Base-by-base conservation (phyloP, 2,329 filamentous ascomycete genomes). In the Sclerotinia nivalis region DNA sequence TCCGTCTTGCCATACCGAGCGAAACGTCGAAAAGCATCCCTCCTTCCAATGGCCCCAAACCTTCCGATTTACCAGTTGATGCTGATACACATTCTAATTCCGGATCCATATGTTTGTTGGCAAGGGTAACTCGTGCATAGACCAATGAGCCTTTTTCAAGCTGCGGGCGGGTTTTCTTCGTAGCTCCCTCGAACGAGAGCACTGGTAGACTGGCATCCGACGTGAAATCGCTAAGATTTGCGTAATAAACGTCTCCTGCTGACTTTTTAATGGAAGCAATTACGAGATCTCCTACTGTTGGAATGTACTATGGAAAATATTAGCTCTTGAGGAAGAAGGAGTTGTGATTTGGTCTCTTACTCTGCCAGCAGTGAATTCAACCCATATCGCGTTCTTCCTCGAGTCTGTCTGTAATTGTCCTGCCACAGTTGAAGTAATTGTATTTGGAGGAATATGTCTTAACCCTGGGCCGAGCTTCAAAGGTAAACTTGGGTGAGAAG, bases 21-120 rank as follows among this genome's bases (percentile, higher is more conserved):
- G 91, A 95, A 45, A 98, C 84, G 72, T 88, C 83, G 77, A 94
- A 97, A 37, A 97, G 81, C 91, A 96, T 97, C 18, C 96, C 96
- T 12, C 91, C 93, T 4, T 85, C 88, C 66, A 99, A 81, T 9
- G 92, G 92, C 0, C 96, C 96, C 22, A 98, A 83, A 0, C 95
- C 95, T 60, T 97, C 94, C 2, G 91, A 86, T 77, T 96, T 97
- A 37, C 95, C 95, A 0, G 94, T 97, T 1, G 90, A 86, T 0
- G 92, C 86, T 72, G 93, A 93, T 58, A 97, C 90, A 79, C 96
- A 98, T 77, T 96, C 93, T 58, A 99, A 83, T 81, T 98, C 96
- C 0, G 93, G 87, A 77, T 97, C 93, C 82, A 94, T 93, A 80
- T 94, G 91, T 73, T 90, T 89, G 76, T 93, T 91, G 25, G 92